These are phyloP conservation scores for Alternaria arbusti DNA, from an alignment of 2,329 filamentous ascomycete species.

Conservation along the genomic window DNA sequence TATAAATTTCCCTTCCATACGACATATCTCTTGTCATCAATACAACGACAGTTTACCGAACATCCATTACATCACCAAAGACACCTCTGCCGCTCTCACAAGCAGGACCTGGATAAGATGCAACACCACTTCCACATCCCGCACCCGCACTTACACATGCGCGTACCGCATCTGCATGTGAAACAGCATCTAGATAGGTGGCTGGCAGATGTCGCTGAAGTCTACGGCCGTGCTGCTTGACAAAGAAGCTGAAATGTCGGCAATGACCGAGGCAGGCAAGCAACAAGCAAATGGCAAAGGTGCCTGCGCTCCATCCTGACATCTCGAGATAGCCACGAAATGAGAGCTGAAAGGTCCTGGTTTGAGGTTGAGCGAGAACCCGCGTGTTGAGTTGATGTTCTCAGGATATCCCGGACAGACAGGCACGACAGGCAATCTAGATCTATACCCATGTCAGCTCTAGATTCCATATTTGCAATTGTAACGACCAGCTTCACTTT, in stretches of 20 bases:
- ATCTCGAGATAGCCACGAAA: background rate
- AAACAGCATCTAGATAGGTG: constrained; percentile 7
- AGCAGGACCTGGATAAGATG: background rate
- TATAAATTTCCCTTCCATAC: background rate
- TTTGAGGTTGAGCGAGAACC: background rate
- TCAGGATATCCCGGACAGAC: background rate
- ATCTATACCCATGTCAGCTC: background rate
- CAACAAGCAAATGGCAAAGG: background rate
- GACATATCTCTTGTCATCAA: background rate
- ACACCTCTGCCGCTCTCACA: background rate
- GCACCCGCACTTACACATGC: background rate
- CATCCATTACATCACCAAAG: background rate
- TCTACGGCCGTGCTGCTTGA: constrained; percentile 5
- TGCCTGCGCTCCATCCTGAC: background rate
- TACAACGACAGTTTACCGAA: background rate
- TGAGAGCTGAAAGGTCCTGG: background rate
- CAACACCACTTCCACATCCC: background rate
- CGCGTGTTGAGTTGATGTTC: background rate
- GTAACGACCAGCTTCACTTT: background rate
- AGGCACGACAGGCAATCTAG: background rate
- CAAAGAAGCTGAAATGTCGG: background rate
- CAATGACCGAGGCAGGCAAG: background rate
- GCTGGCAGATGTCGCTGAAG: constrained; percentile 9
- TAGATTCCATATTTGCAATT: background rate
- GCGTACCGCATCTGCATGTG: background rate